These are phyloP conservation scores for Mallotus repandus DNA, from an alignment of 441 rosid species.

Conservation along the genomic window DNA sequence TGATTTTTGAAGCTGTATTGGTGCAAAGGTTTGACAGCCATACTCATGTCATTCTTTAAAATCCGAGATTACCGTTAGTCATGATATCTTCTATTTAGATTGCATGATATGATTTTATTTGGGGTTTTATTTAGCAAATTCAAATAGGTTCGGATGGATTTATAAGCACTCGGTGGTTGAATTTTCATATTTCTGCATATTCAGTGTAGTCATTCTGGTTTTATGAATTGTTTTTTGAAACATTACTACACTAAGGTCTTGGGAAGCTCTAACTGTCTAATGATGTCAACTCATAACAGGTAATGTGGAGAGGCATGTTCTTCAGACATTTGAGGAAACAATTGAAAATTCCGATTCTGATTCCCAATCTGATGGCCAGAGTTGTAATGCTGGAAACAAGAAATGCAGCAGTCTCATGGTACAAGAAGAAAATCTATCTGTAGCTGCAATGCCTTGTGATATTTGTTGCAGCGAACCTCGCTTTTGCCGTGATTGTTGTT, in stretches of 20 bases:
- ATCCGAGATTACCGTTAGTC: neutral
- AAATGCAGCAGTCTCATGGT: slow-evolving; percentile 49
- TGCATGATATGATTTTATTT: neutral
- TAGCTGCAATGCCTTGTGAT: slow-evolving; percentile 60
- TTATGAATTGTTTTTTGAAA: neutral
- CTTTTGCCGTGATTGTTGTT: slow-evolving; percentile 81
- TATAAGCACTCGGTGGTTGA: neutral
- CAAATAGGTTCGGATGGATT: neutral
- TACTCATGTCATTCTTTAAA: neutral
- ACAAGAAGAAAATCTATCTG: slow-evolving; percentile 28
- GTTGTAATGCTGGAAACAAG: slow-evolving; percentile 76
- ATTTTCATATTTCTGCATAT: neutral
- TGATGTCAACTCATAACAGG: slow-evolving; percentile 30
- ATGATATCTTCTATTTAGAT: neutral
- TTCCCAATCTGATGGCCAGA: slow-evolving; percentile 34
- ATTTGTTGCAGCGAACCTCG: slow-evolving; percentile 74
- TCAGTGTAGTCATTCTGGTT: neutral
- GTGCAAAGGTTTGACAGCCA: neutral
- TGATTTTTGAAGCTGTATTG: neutral
- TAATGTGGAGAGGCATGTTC: slow-evolving; percentile 24
- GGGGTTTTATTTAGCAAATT: neutral
- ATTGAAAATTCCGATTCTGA: slow-evolving; percentile 35
- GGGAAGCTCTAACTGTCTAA: neutral
- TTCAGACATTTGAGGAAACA: slow-evolving; percentile 37
- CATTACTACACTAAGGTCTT: neutral